These are phyloP conservation scores for Amaranthus tricolor DNA, from an alignment of 179 eudicot genomes.

Conservation along the genomic window DNA sequence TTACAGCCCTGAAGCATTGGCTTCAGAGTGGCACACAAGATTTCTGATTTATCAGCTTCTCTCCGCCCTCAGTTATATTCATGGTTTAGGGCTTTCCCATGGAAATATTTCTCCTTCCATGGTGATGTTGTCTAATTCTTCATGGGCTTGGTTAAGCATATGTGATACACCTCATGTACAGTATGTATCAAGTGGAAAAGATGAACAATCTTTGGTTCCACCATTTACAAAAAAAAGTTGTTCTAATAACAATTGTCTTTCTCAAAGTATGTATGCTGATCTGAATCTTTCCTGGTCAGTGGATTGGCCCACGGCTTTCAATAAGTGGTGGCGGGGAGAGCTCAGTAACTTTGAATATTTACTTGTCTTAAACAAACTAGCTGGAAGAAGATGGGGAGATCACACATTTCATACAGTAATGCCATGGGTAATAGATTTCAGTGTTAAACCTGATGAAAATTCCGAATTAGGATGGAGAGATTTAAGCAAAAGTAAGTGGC, in stretches of 20 bases:
- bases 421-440: conserved; percentile 98
- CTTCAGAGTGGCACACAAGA: conserved; percentile 68
- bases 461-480: conserved; percentile 78
- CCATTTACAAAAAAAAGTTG: conserved; percentile 24
- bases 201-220: conserved; percentile 26
- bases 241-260: conserved; percentile 44
- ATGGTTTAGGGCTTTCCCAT: conserved; percentile 73
- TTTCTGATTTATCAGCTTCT: conserved; percentile 77
- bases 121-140: conserved; percentile 55
- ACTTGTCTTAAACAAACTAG: conserved; percentile 72
- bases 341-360: conserved; percentile 87
- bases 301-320: conserved; percentile 71
- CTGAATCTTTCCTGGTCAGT: conserved; percentile 42
- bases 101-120: conserved; percentile 70
- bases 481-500: conserved; percentile 95
- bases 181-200: conserved; percentile 24
- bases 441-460: conserved; percentile 68
- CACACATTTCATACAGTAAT: conserved; percentile 85
- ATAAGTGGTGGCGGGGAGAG: conserved; percentile 85
- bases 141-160: conserved; percentile 82
- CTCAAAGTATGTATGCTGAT: conserved; percentile 59
- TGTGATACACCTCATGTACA: conserved; percentile 38
- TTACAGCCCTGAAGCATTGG: conserved; percentile 68
- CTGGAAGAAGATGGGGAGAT: conserved; percentile 99
- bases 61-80: conserved; percentile 73